These are phyloP conservation scores for Aspergillus panamensis DNA, from an alignment of 495 filamentous ascomycete species.

Conservation along the genomic window DNA sequence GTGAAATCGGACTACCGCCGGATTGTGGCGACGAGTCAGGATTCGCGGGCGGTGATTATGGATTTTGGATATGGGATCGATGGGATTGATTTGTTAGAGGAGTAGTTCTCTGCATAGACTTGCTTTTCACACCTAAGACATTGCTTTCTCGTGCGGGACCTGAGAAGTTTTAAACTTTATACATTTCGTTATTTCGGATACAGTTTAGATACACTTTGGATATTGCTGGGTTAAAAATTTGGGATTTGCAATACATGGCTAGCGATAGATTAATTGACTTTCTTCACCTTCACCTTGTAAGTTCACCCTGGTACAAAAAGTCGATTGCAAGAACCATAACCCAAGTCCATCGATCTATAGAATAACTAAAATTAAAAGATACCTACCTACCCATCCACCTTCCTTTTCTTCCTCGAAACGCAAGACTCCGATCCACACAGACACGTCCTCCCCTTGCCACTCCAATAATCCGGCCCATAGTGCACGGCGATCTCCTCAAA, in stretches of 20 bases:
- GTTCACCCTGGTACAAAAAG: too few relatives aligned
- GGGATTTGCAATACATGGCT: slow-evolving; percentile 18
- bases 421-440: slow-evolving; percentile 9
- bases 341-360: too few relatives aligned
- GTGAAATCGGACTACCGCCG: slow-evolving; percentile 93
- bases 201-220: slow-evolving; percentile 5
- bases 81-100: slow-evolving; percentile 47
- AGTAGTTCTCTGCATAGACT: slow-evolving; percentile 26
- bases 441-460: neutral
- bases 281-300: too few relatives aligned
- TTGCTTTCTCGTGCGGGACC: slow-evolving; percentile 12
- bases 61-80: slow-evolving; percentile 60
- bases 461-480: slow-evolving; percentile 35
- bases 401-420: neutral
- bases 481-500: slow-evolving; percentile 36
- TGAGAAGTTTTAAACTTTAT: slow-evolving; percentile 9
- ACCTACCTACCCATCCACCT: neutral
- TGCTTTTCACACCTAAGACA: slow-evolving; percentile 16
- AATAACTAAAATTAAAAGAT: too few relatives aligned
- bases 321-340: too few relatives aligned
- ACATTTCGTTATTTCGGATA: slow-evolving; percentile 18
- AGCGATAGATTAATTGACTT: slow-evolving; percentile 15
- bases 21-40: slow-evolving; percentile 90
- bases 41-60: slow-evolving; percentile 85
- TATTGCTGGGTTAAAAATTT: slow-evolving; percentile 5